phyloP scores from a whole-genome alignment of 2,329 filamentous ascomycete genomes.

The Aspergillus transmontanensis region DNA sequence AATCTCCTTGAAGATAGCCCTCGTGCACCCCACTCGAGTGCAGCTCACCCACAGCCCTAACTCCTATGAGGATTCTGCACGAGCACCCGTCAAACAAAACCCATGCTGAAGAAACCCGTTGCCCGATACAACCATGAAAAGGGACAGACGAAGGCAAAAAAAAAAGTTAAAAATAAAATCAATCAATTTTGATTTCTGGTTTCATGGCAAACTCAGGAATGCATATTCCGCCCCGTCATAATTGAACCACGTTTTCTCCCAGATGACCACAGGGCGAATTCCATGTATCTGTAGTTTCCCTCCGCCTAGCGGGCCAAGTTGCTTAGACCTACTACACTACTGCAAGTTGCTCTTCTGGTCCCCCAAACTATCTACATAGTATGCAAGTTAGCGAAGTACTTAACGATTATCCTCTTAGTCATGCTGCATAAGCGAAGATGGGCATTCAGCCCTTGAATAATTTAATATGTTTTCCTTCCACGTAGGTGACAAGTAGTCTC shows the following conservation, averaged over 20 bases:
- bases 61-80: conserved; percentile 5
- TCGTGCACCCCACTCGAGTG: not conserved
- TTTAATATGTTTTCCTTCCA: not conserved
- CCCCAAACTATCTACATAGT: not conserved
- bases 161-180: not conserved
- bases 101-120: conserved; percentile 1
- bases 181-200: too few relatives aligned
- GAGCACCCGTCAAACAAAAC: conserved; percentile 1
- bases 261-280: not conserved
- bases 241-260: not conserved
- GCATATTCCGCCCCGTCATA: not conserved
- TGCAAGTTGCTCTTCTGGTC: not conserved
- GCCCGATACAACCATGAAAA: not conserved
- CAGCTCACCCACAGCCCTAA: conserved; percentile 1
- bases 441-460: not conserved
- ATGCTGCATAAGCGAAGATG: not conserved
- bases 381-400: not conserved
- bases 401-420: not conserved
- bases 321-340: not conserved
- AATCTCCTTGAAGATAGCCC: not conserved
- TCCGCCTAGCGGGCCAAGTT: too few relatives aligned
- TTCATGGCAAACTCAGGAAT: not conserved
- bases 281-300: not conserved
- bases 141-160: not conserved
- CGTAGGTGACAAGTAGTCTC: not conserved